Evolutionary conservation across 2,329 filamentous ascomycete species (phyloP).

Genomic region (Pestalotiopsis sp.): DNA sequence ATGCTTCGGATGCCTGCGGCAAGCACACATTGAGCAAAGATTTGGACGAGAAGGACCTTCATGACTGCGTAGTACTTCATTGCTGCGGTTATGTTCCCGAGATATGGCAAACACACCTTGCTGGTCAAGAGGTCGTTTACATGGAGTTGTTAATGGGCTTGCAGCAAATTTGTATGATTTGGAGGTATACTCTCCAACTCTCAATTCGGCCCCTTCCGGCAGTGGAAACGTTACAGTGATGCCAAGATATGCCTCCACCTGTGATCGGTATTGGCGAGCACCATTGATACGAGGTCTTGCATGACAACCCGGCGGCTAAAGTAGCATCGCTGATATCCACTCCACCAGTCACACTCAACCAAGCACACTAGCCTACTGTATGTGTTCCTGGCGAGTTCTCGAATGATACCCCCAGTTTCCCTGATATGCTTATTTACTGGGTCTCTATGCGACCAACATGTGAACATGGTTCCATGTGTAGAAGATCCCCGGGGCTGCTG

Average conservation of each 20-base stretch:
- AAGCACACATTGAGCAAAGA: background rate
- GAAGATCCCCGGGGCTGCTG: background rate
- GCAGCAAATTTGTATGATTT: background rate
- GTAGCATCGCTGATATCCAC: background rate
- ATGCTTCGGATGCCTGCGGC: constrained; percentile 31
- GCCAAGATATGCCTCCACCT: background rate
- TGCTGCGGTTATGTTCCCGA: background rate
- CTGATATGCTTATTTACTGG: background rate
- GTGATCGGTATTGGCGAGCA: background rate
- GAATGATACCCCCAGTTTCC: background rate
- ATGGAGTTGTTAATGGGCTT: no score
- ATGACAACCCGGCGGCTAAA: background rate
- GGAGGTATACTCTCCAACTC: background rate
- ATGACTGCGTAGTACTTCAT: background rate
- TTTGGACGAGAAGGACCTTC: background rate
- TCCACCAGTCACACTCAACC: background rate
- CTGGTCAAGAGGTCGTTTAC: no score
- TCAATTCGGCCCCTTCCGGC: background rate
- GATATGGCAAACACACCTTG: background rate
- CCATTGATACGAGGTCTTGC: background rate
- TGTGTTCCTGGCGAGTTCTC: background rate
- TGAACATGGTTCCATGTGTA: background rate
- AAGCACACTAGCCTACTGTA: background rate
- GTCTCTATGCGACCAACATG: background rate
- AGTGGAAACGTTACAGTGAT: background rate